phyloP scores from a whole-genome alignment of 306 rosid genomes.

The Parietaria judaica region DNA sequence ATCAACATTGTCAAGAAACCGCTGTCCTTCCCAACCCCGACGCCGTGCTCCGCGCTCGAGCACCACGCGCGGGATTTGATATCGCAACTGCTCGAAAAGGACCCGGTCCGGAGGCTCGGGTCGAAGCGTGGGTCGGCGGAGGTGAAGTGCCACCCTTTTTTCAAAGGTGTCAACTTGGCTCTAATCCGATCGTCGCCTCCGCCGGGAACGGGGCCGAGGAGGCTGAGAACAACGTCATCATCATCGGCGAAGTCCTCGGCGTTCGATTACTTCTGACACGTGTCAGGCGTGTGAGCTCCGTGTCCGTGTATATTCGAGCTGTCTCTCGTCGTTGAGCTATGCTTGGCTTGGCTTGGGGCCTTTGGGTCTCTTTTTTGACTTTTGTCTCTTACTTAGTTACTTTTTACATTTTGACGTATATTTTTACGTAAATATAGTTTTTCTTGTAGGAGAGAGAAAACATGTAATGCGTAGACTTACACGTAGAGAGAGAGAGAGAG shows the following conservation, averaged over 20 bases:
- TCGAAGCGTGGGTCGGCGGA: conserved; percentile 95
- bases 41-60: conserved; percentile 50
- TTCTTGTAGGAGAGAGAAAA: not conserved
- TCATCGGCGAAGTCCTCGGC: conserved; percentile 21
- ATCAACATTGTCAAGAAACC: conserved; percentile 59
- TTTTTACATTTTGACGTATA: conserved; percentile 5
- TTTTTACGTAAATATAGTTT: conserved; percentile 18
- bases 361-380: too few relatives aligned
- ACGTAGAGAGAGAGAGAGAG: conserved; percentile 2
- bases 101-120: conserved; percentile 67
- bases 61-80: conserved; percentile 69
- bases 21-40: conserved; percentile 41
- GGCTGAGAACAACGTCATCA: conserved; percentile 42
- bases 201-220: conserved; percentile 41
- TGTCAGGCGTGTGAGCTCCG: conserved; percentile 18
- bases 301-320: conserved; percentile 41
- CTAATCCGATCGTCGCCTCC: conserved; percentile 62
- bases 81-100: conserved; percentile 45
- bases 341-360: too few relatives aligned
- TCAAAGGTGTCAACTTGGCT: conserved; percentile 58
- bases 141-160: conserved; percentile 69
- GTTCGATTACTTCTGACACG: conserved; percentile 45
- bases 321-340: conserved; percentile 8
- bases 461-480: not conserved
- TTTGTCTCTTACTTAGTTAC: not conserved